Conservation (phyloP, 805 yeast genomes). For the Brettanomyces anomalus region DNA sequence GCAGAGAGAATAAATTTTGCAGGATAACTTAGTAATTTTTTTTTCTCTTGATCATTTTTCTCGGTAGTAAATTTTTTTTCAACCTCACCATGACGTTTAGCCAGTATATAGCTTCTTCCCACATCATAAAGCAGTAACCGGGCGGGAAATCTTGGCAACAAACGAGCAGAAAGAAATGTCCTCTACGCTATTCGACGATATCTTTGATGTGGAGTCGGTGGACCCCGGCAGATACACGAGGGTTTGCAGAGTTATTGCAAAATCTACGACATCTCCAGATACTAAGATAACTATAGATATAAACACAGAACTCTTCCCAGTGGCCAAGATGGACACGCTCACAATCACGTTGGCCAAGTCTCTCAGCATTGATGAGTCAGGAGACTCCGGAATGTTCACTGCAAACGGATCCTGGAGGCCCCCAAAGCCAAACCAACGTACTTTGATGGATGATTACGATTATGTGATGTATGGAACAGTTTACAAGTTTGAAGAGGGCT, state of each 20-base stretch:
- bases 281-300: constrained; percentile 81
- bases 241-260: constrained; percentile 81
- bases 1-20: neutral
- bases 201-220: constrained; percentile 74
- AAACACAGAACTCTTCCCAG: constrained; percentile 88
- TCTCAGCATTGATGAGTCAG: constrained; percentile 43
- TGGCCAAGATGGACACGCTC: constrained; percentile 62
- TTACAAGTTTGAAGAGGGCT: constrained; percentile 87
- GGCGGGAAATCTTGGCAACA: neutral
- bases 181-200: constrained; percentile 83
- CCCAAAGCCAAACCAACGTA: constrained; percentile 73
- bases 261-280: constrained; percentile 72
- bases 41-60: constrained; percentile 2
- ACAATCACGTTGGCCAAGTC: constrained; percentile 83
- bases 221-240: constrained; percentile 89
- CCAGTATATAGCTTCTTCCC: no score
- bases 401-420: constrained; percentile 69
- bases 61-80: constrained; percentile 1
- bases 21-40: constrained; percentile 1
- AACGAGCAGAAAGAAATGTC: constrained; percentile 33
- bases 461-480: constrained; percentile 98
- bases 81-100: neutral
- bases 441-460: constrained; percentile 93
- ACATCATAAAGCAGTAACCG: neutral
- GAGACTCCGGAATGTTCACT: constrained; percentile 18